Base-by-base conservation (phyloP, 2,329 filamentous ascomycete genomes). In the Apiospora rasikravindrae region DNA sequence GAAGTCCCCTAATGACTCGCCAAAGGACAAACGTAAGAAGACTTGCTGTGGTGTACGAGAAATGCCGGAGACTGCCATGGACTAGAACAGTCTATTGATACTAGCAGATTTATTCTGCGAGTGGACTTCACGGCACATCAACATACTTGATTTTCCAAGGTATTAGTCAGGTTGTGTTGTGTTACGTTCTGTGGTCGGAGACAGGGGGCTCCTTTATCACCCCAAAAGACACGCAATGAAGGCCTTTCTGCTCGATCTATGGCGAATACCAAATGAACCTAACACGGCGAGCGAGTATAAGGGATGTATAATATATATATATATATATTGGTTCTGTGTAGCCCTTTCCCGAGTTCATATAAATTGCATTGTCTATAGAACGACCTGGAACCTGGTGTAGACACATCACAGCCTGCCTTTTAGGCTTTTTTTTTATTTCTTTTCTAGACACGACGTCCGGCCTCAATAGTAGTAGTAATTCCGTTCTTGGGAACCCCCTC, bases 1-100 rank as follows among this genome's bases (percentile, higher is more conserved):
- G 51, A 57, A 57, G 26, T 29, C 26, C 51, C 26, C 51, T 57
- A 33, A 33, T 57, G 51, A 57, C 51, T 57, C 51, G 51, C 51
- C 26, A 33, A 19, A 33, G 16, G 29, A 11, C 4, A 26, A 26
- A 29, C 53, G 29, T 10, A 22, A 61, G 29, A 33, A 4, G 16
- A 16, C 16, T 22, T 61, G 53, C 14, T 29, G 53, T 61, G 29
- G 16, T 11, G 10, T 33, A 22, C 29, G 53, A 8, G 29, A 10
- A 22, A 19, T 37, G 26, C 53, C 53, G 29, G 53, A 37, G 29
- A 61, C 53, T 22, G 53, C 26, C 53, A 29, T 11, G 37, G 26
- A 22, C 53, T 61, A 37, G 8, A 6, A 37, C 53, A 22, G 19
- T 61, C 53, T 61, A 61, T 61, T 61, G 53, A 61, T 61, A 1